Conservation (phyloP, 345 rosid genomes). For the sweet orange (Citrus sinensis) region DVS_A1.0 CM039163.1:50326501-50327000, state of each 20-base stretch:
- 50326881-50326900: neutral
- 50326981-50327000: too few relatives aligned
- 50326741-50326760: neutral
- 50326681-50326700: neutral
- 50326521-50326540: conserved; percentile 80
- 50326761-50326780: neutral
- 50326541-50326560: conserved; percentile 79
- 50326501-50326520: conserved; percentile 93
- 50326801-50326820: neutral
- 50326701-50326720: neutral
- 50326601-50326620: conserved; percentile 12
- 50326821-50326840: neutral
- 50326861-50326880: neutral
- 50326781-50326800: neutral
- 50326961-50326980: too few relatives aligned
- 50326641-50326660: neutral
- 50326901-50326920: neutral
- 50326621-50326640: neutral
- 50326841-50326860: neutral
- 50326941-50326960: neutral
- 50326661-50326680: neutral
- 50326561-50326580: conserved; percentile 84
- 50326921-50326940: neutral
- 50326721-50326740: too few relatives aligned
- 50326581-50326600: conserved; percentile 41